Evolutionary conservation across 768 basidiomycete species (phyloP).

Genomic region (Podaxis sp.): DNA sequence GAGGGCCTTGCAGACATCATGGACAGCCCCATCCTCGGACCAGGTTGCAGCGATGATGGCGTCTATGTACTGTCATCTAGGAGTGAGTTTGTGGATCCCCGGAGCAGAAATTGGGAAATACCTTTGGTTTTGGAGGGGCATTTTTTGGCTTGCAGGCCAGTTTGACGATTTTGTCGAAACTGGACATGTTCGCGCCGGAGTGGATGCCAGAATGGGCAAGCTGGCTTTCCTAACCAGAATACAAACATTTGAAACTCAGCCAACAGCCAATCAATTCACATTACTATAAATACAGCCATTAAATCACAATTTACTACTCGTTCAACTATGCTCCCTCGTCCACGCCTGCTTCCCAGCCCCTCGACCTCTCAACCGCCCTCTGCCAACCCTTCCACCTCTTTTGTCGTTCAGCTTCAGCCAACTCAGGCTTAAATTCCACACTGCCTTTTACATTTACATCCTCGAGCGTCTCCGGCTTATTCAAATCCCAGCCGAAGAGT

Average conservation of each 20-base stretch:
- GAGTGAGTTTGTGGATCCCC: conserved; percentile 8
- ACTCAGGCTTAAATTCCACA: conserved; percentile 60
- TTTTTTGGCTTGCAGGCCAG: conserved; percentile 97
- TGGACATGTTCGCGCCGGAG: conserved; percentile 50
- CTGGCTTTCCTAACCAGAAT: conserved; percentile 3
- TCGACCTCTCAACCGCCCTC: conserved; percentile 81
- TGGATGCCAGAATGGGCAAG: conserved; percentile 1
- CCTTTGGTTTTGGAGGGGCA: conserved; percentile 94
- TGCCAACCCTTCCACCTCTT: conserved; percentile 83
- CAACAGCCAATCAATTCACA: not conserved
- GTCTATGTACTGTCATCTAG: conserved; percentile 78
- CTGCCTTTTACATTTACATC: conserved; percentile 89
- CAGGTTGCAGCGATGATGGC: conserved; percentile 97
- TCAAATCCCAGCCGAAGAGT: conserved; percentile 91
- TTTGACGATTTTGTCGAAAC: conserved; percentile 91
- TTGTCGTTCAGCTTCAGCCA: conserved; percentile 53
- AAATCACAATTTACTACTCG: not conserved
- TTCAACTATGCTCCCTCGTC: conserved; percentile 20
- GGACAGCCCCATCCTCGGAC: conserved; percentile 89
- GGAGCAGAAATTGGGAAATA: conserved; percentile 25
- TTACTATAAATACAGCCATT: conserved; percentile 5
- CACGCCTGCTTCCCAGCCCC: conserved; percentile 74
- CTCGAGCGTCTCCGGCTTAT: conserved; percentile 74
- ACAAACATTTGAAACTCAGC: conserved; percentile 15
- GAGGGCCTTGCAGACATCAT: conserved; percentile 91